phyloP scores from a whole-genome alignment of 257 asterid species.

The Primulina tabacum region DNA sequence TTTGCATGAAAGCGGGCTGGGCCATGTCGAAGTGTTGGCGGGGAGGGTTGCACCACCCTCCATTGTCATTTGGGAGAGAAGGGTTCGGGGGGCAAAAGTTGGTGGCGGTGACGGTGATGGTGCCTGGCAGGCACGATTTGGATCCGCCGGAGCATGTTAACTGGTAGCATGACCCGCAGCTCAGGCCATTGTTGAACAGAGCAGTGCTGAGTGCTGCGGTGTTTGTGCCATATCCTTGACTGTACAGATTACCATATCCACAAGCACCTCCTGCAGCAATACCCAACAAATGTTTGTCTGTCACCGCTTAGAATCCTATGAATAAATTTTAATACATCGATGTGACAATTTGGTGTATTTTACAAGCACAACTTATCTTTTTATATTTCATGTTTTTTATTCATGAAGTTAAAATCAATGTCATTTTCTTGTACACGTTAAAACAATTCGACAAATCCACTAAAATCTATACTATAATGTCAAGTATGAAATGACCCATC shows the following conservation, averaged over 20 bases:
- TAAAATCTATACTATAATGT: too few species aligned
- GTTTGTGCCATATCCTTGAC: conserved; percentile 69
- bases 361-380: too few species aligned
- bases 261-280: conserved; percentile 67
- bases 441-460: too few species aligned
- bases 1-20: conserved; percentile 63
- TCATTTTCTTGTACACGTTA: conserved; percentile 1
- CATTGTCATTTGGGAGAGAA: conserved; percentile 48
- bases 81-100: conserved; percentile 79
- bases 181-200: conserved; percentile 58
- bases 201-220: conserved; percentile 79
- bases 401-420: not conserved
- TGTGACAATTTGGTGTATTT: too few species aligned
- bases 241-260: conserved; percentile 71
- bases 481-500: too few species aligned
- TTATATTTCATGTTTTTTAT: too few species aligned
- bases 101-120: conserved; percentile 58
- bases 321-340: too few species aligned
- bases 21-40: conserved; percentile 71
- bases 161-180: conserved; percentile 66
- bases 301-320: too few species aligned
- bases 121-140: conserved; percentile 41
- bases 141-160: conserved; percentile 45
- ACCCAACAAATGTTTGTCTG: not conserved
- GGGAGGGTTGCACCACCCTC: conserved; percentile 79